These are phyloP conservation scores for Chlorella sp. DNA, from an alignment of 139 green algal species.

Conservation along the genomic window DNA sequence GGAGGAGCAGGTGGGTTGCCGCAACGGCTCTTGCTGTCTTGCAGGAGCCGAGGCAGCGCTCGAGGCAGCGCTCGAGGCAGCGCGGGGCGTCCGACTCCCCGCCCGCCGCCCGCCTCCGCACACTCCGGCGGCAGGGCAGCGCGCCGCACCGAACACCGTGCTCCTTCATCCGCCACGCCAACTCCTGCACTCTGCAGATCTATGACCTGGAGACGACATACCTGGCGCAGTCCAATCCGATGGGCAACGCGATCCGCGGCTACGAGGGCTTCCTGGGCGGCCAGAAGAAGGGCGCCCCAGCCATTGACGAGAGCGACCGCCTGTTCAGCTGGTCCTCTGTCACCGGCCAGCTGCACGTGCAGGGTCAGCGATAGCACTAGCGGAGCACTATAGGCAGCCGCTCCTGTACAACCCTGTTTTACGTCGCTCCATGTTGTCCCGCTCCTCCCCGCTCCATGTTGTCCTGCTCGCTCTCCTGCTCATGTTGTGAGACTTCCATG, in stretches of 20 bases:
- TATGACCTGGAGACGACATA: constrained; percentile 68
- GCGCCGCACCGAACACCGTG: neutral
- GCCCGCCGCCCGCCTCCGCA: neutral
- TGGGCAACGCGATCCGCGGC: constrained; percentile 63
- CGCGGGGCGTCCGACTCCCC: neutral
- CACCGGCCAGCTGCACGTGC: constrained; percentile 20
- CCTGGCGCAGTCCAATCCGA: constrained; percentile 52
- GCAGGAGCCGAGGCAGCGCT: neutral
- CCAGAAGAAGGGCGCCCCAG: constrained; percentile 22
- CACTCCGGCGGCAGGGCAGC: neutral
- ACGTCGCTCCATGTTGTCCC: too few relatives aligned
- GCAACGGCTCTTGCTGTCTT: neutral
- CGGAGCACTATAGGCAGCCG: neutral
- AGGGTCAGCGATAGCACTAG: neutral
- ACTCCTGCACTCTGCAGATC: constrained; percentile 48
- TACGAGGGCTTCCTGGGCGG: constrained; percentile 60
- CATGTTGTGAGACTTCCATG: too few relatives aligned
- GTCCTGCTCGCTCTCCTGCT: too few relatives aligned
- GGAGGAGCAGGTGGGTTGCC: constrained; percentile 40
- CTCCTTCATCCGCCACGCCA: neutral
- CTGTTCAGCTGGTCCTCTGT: constrained; percentile 57
- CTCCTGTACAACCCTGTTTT: too few relatives aligned
- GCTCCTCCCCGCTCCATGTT: too few relatives aligned
- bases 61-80: neutral
- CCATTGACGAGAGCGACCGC: constrained; percentile 46